Evolutionary conservation across 805 yeast genomes (phyloP).

Genomic region (Ogataea pilisensis): DNA sequence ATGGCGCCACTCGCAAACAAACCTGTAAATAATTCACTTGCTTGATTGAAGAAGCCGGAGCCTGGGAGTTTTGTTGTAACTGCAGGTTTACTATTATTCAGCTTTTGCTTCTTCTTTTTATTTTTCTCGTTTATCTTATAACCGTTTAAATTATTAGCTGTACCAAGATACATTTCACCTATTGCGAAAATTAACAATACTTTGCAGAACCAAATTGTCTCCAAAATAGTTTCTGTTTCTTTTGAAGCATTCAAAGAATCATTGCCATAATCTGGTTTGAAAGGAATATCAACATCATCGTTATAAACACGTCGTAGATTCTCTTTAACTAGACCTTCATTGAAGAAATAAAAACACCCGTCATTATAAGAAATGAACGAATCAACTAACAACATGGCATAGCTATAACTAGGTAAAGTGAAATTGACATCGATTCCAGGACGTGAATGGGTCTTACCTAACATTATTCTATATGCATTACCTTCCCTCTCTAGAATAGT

Average conservation of each 20-base stretch:
- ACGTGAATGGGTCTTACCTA: conserved; percentile 63
- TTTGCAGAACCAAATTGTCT: conserved; percentile 80
- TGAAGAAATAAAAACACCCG: conserved; percentile 81
- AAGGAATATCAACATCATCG: conserved; percentile 32
- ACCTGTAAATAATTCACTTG: conserved; percentile 75
- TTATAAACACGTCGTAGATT: conserved; percentile 62
- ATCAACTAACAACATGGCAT: conserved; percentile 70
- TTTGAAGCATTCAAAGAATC: conserved; percentile 23
- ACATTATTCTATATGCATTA: conserved; percentile 65
- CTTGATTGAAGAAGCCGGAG: conserved; percentile 71
- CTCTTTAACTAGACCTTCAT: conserved; percentile 73
- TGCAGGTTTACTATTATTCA: neutral
- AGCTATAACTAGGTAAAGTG: conserved; percentile 70
- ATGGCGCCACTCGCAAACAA: conserved; percentile 76
- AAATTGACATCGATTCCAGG: conserved; percentile 69
- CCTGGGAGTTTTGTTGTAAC: conserved; percentile 59
- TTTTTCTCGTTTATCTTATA: conserved; percentile 30
- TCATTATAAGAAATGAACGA: conserved; percentile 76
- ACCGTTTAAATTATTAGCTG: conserved; percentile 61
- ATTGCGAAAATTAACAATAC: conserved; percentile 67
- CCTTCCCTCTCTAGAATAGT: conserved; percentile 72
- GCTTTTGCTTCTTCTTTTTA: conserved; percentile 20
- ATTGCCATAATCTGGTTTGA: conserved; percentile 28
- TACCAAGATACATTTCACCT: conserved; percentile 81
- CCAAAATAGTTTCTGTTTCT: conserved; percentile 52